Conservation (phyloP, 805 yeast species). For the Wickerhamomyces sydowiorum region DNA sequence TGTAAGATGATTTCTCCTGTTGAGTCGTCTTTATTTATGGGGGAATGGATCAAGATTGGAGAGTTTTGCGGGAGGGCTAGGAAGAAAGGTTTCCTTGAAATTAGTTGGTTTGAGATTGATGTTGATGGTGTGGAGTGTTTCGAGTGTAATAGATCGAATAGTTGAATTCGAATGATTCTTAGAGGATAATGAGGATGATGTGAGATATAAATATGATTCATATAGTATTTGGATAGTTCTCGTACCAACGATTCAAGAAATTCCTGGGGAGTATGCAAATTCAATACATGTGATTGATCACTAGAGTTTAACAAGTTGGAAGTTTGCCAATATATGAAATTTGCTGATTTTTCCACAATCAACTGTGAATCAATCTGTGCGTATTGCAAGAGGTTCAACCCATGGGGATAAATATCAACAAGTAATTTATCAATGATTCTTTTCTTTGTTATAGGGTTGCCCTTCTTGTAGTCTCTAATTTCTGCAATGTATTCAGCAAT, state of each 20-base stretch:
- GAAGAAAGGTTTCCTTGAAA: constrained; percentile 57
- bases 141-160: constrained; percentile 45
- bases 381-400: constrained; percentile 57
- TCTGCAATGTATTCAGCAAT: constrained; percentile 4
- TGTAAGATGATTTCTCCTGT: constrained; percentile 53
- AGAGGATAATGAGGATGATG: constrained; percentile 60
- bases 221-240: constrained; percentile 45
- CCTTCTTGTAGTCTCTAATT: constrained; percentile 1
- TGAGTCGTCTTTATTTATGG: constrained; percentile 30
- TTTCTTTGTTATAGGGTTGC: constrained; percentile 6
- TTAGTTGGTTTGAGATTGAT: constrained; percentile 32
- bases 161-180: constrained; percentile 57
- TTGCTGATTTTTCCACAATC: constrained; percentile 51
- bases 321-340: constrained; percentile 28
- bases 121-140: constrained; percentile 6
- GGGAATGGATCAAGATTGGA: constrained; percentile 57
- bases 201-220: constrained; percentile 61
- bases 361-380: constrained; percentile 68
- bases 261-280: constrained; percentile 39
- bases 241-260: constrained; percentile 43
- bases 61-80: constrained; percentile 64
- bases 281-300: constrained; percentile 24
- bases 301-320: constrained; percentile 23
- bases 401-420: constrained; percentile 40
- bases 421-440: constrained; percentile 17